Base-by-base conservation (phyloP, 352 stramenopile species). In the Thraustochytrium striatum region DNA sequence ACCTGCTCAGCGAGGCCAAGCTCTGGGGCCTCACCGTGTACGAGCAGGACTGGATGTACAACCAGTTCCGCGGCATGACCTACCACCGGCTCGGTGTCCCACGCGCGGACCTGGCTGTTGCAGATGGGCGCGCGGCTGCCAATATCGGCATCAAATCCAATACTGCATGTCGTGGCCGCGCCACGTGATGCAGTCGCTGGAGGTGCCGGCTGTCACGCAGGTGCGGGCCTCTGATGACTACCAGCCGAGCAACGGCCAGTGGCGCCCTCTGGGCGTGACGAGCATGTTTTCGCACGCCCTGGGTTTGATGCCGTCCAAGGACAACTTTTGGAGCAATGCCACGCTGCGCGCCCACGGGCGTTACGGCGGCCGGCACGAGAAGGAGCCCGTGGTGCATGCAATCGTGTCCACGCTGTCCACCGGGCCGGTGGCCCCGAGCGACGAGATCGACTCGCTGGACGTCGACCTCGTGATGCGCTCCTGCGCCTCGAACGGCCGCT, bases 1-100 rank as follows among this genome's bases (percentile, higher is more conserved):
- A 81, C 50, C 61, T 83, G 1, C 58, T 83, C 44, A 9, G 1
- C 2, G 61, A 75, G 36, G 59, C 39, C 13, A 78, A 21, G 19
- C 19, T 16, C 28, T 69, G 72, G 59, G 79, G 79, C 59, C 39
- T 83, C 33, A 19, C 35, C 19, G 57, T 81, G 25, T 83, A 83
- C 61, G 79, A 83, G 59, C 79, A 83, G 53, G 79, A 83, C 79
- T 83, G 79, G 79, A 33, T 83, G 7, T 72, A 83, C 69, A 83
- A 75, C 50, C 44, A 81, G 33, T 83, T 83, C n/a, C 41, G 69
- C 50, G 61, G 53, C n/a, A 44, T 83, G 33, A 44, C 57, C 11
- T n/a, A 7, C 25, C 59, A 70, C 30, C 28, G 57, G 9, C 50
- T 30, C 36, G n/a, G 38, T 16, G 52, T 35, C 69, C n/a, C 25